Conservation (phyloP, 1,139 yeast species). For the Geotrichum restrictum region DNA sequence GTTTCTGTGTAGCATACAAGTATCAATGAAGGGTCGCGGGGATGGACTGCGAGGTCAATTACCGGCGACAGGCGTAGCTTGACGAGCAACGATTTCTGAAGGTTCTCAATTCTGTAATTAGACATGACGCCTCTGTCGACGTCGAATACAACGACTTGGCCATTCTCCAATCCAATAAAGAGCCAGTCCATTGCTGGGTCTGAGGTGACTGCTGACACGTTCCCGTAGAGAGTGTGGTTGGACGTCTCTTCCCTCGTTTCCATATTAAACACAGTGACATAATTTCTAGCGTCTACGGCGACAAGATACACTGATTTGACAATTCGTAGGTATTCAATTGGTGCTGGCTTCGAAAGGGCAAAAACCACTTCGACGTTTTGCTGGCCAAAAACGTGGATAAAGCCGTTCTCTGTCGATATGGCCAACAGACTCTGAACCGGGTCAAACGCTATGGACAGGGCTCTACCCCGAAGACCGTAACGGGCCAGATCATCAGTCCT, state of each 20-base stretch:
- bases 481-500: conserved; percentile 40
- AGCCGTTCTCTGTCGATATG: conserved; percentile 65
- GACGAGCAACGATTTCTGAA: conserved; percentile 49
- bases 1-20: conserved; percentile 68
- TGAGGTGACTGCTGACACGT: conserved; percentile 61
- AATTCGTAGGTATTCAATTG: conserved; percentile 57
- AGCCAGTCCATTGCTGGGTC: conserved; percentile 92
- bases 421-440: conserved; percentile 87
- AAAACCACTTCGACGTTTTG: conserved; percentile 74
- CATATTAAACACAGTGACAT: conserved; percentile 65
- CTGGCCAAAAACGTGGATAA: conserved; percentile 78
- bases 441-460: conserved; percentile 70
- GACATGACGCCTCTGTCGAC: conserved; percentile 71
- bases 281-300: conserved; percentile 53
- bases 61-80: conserved; percentile 52
- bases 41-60: conserved; percentile 68
- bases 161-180: conserved; percentile 73
- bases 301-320: conserved; percentile 79
- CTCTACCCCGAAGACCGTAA: conserved; percentile 57
- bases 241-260: conserved; percentile 58
- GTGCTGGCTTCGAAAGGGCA: conserved; percentile 41
- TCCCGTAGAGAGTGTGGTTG: conserved; percentile 50
- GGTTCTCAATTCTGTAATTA: conserved; percentile 63
- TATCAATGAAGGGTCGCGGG: conserved; percentile 79
- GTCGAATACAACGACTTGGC: conserved; percentile 70